Base-by-base conservation (phyloP, 139 green algal species). In the Coccomyxa sp. region DNA sequence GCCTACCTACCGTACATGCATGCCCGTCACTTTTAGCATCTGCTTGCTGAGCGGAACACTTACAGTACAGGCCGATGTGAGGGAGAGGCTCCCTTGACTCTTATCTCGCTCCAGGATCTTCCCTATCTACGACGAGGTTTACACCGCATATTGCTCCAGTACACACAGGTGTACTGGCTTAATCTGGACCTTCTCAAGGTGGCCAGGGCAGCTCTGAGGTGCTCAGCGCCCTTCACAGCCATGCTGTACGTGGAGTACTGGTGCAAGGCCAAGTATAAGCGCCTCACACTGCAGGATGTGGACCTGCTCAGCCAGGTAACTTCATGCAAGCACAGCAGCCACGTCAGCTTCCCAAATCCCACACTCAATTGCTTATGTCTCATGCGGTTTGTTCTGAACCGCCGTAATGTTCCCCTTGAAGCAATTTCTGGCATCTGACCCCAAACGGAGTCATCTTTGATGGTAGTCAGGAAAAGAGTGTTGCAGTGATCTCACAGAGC, bases 181-280 rank as follows among this genome's bases (percentile, higher is more conserved):
- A 76, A 93, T 14, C 2, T 95, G 0, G 86, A 94, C 74, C 95
- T 96, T 73, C 78, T 96, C 31, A 38, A 77, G 0, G 81, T 93
- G 14, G 92, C 93, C 18, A 70, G 70, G 50, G 91, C 91, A 18
- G 87, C 91, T 0, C 76, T 90, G 35, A 34, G 37, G 22, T 89
- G 83, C 58, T 77, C 80, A 9, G 89, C 91, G 7, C 81, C 85
- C 77, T 91, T 95, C 76, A 94, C 86, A 8, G 90, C 92, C 0
- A 81, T 97, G 18, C 74, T 97, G 10, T 97, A 95, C 74, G 70
- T 90, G 0, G 88, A 95, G 73, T 75, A 89, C 39, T 96, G 92
- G 89, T 88, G 86, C 29, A 87, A 96, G 78, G 73, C 80, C 36
- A 72, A 76, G 64, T 81, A 84, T 37, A 88, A 85, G 39, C 44